These are phyloP conservation scores for Puccinia hordei DNA, from an alignment of 1,284 basidiomycete species.

Conservation along the genomic window DNA sequence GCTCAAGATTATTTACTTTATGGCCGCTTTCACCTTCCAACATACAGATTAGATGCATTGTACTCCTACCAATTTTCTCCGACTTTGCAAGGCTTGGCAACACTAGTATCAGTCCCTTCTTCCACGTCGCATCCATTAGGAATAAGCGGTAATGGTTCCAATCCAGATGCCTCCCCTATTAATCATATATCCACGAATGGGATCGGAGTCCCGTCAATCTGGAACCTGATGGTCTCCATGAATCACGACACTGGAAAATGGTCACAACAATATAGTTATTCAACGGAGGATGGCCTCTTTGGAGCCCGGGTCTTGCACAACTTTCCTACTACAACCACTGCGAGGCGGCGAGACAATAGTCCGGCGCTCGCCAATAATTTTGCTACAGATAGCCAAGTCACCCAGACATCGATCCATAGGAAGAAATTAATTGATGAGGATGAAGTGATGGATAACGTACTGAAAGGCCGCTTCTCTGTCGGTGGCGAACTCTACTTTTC, in stretches of 20 bases:
- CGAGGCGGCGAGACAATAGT: neutral
- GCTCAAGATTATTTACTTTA: conserved; percentile 34
- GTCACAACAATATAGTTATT: conserved; percentile 93
- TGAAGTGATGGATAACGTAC: conserved; percentile 75
- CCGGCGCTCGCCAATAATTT: neutral
- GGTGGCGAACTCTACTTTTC: conserved; percentile 94
- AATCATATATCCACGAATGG: conserved; percentile 17
- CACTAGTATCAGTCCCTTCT: conserved; percentile 31
- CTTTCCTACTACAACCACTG: conserved; percentile 69
- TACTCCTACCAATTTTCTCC: conserved; percentile 40
- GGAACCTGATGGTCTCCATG: conserved; percentile 79
- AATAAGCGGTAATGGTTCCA: neutral
- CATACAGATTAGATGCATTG: conserved; percentile 37
- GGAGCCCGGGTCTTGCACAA: conserved; percentile 88
- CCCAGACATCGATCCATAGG: conserved; percentile 57
- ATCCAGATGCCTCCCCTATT: conserved; percentile 9
- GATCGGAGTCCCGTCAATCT: conserved; percentile 3
- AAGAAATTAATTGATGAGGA: conserved; percentile 80
- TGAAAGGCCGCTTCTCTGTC: conserved; percentile 83
- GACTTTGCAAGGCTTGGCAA: conserved; percentile 28
- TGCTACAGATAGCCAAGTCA: conserved; percentile 41
- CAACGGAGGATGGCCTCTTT: conserved; percentile 88
- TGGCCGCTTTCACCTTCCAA: conserved; percentile 44
- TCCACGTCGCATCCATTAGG: conserved; percentile 8
- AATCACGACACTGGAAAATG: conserved; percentile 90